Evolutionary conservation across 441 rosid species (phyloP).

Genomic region (Euphorbia schlechtendalii): DNA sequence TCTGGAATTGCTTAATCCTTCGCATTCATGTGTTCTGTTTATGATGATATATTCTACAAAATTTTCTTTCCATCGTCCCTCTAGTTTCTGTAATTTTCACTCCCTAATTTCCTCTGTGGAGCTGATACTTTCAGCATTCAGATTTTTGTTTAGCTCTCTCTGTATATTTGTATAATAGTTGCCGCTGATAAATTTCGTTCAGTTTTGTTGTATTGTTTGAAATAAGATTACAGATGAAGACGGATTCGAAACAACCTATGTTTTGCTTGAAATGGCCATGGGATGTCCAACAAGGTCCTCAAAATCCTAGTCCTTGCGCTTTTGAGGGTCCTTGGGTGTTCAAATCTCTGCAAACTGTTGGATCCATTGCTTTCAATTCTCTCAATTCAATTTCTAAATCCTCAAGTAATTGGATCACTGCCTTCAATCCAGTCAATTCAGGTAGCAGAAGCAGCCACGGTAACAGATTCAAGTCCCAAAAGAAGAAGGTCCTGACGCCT

Average conservation of each 20-base stretch:
- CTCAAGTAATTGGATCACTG: slow-evolving; percentile 26
- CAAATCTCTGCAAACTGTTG: slow-evolving; percentile 61
- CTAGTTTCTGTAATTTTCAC: not conserved
- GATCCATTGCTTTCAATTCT: slow-evolving; percentile 54
- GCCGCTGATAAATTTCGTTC: not conserved
- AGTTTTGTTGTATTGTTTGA: not conserved
- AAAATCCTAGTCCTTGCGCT: slow-evolving; percentile 37
- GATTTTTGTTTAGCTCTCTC: not conserved
- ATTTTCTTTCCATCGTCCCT: not conserved
- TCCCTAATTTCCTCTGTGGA: not conserved
- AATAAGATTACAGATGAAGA: slow-evolving; percentile 19
- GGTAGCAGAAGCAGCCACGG: slow-evolving; percentile 20
- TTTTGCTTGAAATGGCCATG: slow-evolving; percentile 86
- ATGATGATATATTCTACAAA: not conserved
- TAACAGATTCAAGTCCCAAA: slow-evolving; percentile 19
- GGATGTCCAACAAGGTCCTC: slow-evolving; percentile 39
- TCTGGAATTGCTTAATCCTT: not conserved
- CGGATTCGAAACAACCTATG: slow-evolving; percentile 33
- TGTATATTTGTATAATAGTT: not conserved
- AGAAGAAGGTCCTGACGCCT: slow-evolving; percentile 33
- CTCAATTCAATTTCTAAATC: slow-evolving; percentile 35
- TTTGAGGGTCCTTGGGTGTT: slow-evolving; percentile 69
- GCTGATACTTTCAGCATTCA: no score
- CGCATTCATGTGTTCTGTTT: not conserved
- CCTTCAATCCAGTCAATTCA: slow-evolving; percentile 24